Base-by-base conservation (phyloP, 116 monocot species). In the Thalassia testudinum region DNA sequence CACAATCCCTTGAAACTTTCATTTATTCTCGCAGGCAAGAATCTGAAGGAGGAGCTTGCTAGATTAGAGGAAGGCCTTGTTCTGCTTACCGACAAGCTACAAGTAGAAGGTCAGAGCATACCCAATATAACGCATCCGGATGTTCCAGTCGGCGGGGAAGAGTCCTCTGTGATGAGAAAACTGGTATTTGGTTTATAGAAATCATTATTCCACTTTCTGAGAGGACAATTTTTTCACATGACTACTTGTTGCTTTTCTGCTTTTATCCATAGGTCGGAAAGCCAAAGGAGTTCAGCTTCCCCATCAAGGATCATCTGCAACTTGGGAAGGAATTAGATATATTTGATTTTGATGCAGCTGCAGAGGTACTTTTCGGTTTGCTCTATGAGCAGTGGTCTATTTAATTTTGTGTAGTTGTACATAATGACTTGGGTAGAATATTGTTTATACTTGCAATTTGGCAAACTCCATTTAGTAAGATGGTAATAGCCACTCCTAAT, bases 271-370 rank as follows among this genome's bases (percentile, higher is more conserved):
- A 92, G 91, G 73, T 92, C 58, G 86, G 93, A 48, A 81, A 59
- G 59, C 84, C 59, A 20, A 62, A 51, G 20, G 71, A 81, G 30
- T 87, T 95, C 54, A 64, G 24, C 22, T 95, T 95, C 62, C 37
- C 65, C n/a, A 55, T 75, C 20, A 95, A 84, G 60, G 88, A 95
- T 74, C 93, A 95, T 60, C 57, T 87, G 64, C 78, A 84, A 57
- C 60, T 95, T 25, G 93, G 93, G 37, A 95, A 81, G 50, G 76
- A 81, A 44, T 78, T 95, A 29, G 81, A 95, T 72, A 78, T 95
- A 19, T 84, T 95, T 71, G 87, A 95, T 74, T 95, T 95, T 76
- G 93, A 95, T 72, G 78, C 93, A 59, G 93, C 93, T 21, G 74
- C 88, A 60, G 93, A 95, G 84, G 93, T 95, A 81, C 30, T 5